A percentile compares a stretch with the other conserved stretches of the same genome.
These are phyloP conservation scores for Blumeria hordei DNA, from an alignment of 2,329 filamentous ascomycete species.

Conservation along the genomic window DNA sequence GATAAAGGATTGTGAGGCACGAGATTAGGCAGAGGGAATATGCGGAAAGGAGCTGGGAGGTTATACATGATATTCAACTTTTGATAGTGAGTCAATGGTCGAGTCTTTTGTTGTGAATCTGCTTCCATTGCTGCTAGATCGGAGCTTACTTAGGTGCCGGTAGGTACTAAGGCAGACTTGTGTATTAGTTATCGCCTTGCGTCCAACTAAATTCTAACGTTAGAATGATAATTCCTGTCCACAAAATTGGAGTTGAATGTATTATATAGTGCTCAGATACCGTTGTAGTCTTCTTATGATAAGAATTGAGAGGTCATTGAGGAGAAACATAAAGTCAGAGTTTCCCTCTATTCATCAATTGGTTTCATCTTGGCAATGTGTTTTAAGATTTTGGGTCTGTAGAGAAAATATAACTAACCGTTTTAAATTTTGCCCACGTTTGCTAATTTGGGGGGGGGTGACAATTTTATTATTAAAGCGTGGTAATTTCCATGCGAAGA, in stretches of 20 bases:
- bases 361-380: too few relatives aligned
- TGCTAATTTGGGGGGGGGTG: too few relatives aligned
- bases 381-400: too few relatives aligned
- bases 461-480: too few relatives aligned
- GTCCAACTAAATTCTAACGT: neutral
- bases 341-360: neutral
- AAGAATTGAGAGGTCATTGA: constrained; percentile 41
- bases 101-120: constrained; percentile 2
- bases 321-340: constrained; percentile 26
- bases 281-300: constrained; percentile 59
- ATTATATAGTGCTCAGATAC: constrained; percentile 52
- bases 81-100: constrained; percentile 15
- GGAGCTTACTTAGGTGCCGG: neutral
- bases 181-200: neutral
- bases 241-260: neutral
- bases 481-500: too few relatives aligned
- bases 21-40: constrained; percentile 66
- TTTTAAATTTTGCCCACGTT: too few relatives aligned
- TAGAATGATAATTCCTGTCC: neutral
- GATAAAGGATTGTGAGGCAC: constrained; percentile 86
- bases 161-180: neutral
- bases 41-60: constrained; percentile 54
- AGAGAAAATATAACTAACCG: too few relatives aligned
- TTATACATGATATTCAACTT: constrained; percentile 52
- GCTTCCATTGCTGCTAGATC: constrained; percentile 1